Conservation (phyloP, 305 asterid species). For the Fraxinus latifolia region DNA sequence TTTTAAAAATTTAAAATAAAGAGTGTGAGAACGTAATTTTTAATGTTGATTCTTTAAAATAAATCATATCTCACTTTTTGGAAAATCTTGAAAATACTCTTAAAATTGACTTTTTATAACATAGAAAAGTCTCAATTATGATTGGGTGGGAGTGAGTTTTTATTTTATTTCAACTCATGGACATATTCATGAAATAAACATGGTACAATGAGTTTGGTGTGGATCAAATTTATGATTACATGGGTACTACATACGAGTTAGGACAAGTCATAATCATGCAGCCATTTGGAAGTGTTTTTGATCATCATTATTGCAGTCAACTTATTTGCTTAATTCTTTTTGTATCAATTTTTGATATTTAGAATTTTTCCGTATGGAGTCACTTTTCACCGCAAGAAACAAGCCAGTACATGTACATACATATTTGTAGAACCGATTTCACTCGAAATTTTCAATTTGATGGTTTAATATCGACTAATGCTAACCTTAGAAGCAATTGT, state of each 20-base stretch:
- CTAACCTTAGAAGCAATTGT: neutral
- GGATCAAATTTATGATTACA: slow-evolving; percentile 22
- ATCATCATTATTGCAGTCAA: slow-evolving; percentile 10
- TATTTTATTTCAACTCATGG: slow-evolving; percentile 1
- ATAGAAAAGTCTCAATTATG: neutral
- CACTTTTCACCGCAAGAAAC: neutral
- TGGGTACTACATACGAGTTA: neutral
- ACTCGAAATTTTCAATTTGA: neutral
- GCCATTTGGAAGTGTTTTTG: slow-evolving; percentile 2
- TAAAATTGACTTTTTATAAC: neutral
- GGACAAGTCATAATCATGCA: slow-evolving; percentile 22
- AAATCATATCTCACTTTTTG: neutral
- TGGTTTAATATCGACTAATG: neutral
- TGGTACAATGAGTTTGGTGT: slow-evolving; percentile 29
- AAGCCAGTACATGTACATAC: neutral
- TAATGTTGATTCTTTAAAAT: neutral
- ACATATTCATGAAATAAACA: slow-evolving; percentile 22
- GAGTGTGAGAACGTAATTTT: neutral
- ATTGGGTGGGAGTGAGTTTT: neutral
- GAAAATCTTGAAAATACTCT: neutral
- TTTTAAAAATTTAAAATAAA: too few relatives aligned
- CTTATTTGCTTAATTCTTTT: slow-evolving; percentile 7
- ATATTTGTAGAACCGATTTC: neutral
- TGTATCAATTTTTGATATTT: neutral
- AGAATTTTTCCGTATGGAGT: neutral